Conservation (phyloP, 2,329 filamentous ascomycete species). For the Talaromyces sp. region DNA sequence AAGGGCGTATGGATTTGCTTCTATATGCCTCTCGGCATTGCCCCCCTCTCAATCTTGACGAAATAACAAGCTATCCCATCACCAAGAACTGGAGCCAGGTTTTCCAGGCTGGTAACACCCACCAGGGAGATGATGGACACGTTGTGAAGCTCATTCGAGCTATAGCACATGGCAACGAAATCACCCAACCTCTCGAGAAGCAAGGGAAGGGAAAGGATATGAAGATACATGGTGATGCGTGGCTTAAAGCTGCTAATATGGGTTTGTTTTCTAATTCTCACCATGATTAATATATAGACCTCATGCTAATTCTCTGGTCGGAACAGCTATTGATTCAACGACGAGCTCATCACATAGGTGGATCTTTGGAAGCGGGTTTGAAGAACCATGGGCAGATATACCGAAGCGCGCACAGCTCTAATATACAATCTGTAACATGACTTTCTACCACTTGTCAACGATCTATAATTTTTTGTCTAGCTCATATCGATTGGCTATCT, state of each 20-base stretch:
- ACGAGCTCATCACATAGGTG: constrained; percentile 23
- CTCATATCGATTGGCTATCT: not conserved
- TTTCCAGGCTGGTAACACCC: constrained; percentile 44
- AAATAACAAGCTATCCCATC: constrained; percentile 59
- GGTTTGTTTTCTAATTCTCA: constrained; percentile 27
- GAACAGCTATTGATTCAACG: constrained; percentile 6
- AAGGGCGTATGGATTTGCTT: constrained; percentile 68
- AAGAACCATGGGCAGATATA: constrained; percentile 39
- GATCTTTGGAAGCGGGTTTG: constrained; percentile 41
- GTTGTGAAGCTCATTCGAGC: constrained; percentile 70
- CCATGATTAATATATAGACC: not conserved
- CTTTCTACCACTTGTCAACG: not conserved
- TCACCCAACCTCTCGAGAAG: constrained; percentile 35
- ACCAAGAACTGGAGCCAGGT: constrained; percentile 47
- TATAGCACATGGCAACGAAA: constrained; percentile 61
- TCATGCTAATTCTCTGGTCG: not conserved
- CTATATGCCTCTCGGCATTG: constrained; percentile 68
- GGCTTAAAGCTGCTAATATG: constrained; percentile 46
- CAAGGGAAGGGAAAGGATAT: constrained; percentile 28
- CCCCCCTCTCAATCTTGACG: constrained; percentile 57
- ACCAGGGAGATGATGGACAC: constrained; percentile 71
- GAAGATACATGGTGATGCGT: constrained; percentile 41
- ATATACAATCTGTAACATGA: no score
- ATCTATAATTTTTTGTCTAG: not conserved
- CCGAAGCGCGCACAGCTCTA: constrained; percentile 23